Base-by-base conservation (phyloP, 208 protist species). In the Jaenimonas drosophilae region DNA sequence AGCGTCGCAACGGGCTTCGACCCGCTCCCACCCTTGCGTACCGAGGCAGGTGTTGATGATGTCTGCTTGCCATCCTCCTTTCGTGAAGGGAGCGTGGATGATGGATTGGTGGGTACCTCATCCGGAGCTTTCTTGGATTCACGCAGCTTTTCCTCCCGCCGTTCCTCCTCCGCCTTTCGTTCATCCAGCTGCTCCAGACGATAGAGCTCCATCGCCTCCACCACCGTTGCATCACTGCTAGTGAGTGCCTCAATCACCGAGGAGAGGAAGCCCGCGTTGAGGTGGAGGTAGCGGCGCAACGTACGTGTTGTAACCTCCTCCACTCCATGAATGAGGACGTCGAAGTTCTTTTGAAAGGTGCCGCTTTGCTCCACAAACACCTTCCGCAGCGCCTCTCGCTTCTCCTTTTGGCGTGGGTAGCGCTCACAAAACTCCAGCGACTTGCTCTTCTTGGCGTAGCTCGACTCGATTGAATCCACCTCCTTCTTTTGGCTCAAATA, bases 181-280 rank as follows among this genome's bases (percentile, higher is more conserved):
- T 56, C 49, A 16, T 27, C 23, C 14, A 43, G 23, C 17, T 54
- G 37, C 27, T 60, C 36, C 31, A 38, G 16, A 21, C 60, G 51
- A 49, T 74, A 70, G 43, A 58, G 42, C 7, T 43, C 49, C 1
- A 70, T 41, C 3, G 38, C 54, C 37, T 57, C 59, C 54, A 57
- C 50, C 1, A 78, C 46, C 17, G 50, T 51, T 4, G 59, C 54
- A 39, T 76, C 61, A 3, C 54, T 62, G 16, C 38, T 63, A 7
- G 51, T 56, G 3, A 83, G 59, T 16, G 68, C 55, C 21, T 71
- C 48, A 4, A 83, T 40, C 4, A 83, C 57, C 26, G 61, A 43
- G 24, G 56, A 32, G 54, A 84, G 64, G 58, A 70, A 84, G 14
- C 36, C 40, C 5, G 59, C 58, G 61, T 76, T 79, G 25, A 79